Evolutionary conservation across 2,329 filamentous ascomycete species (phyloP), one percentile per base, ranked within the genome.

Genomic region (Diaporthe destruens): DNA sequence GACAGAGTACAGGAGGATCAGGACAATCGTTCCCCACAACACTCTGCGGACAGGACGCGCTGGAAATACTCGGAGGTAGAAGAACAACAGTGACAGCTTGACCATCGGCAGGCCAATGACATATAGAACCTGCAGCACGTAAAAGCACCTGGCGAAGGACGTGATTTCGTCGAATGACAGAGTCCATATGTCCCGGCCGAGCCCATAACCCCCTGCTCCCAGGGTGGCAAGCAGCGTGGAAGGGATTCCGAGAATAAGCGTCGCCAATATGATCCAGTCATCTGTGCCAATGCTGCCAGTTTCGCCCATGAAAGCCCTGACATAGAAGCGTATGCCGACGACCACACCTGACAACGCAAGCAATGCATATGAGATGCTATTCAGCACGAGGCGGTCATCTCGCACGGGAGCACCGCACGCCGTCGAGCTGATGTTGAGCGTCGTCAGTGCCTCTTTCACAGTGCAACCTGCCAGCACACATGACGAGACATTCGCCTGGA

Each of bases 171-270:
- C 71, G 2, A 76, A 72, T 0, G 77, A 73, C 32, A 80, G 47
- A 4, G 77, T 76, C 79, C 79, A 80, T 34, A 79, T 76, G 68
- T 80, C 79, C 16, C 69, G 68, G 5, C 79, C 79, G 2, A 80
- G 63, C 6, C 78, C 79, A 25, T 78, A 59, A 1, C 74, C 71
- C 0, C 69, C 20, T 0, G 71, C 67, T 0, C 71, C 72, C 32
- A 71, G 23, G 25, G 74, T 70, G 18, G 71, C 74, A 12, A 77
- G 29, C 20, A 74, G 16, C 4, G 75, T 69, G 14, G 72, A 71
- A 1, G 76, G 76, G 1, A 77, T 53, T 14, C 71, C 75, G 36
- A 73, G 23, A n/a, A 76, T 3, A 7, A 76, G n/a, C 9, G 72
- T 63, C 2, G 56, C 51, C n/a, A 76, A 54, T 23, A 75, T 55